Evolutionary conservation across 805 yeast species (phyloP).

Genomic region (Naumovozyma baii): DNA sequence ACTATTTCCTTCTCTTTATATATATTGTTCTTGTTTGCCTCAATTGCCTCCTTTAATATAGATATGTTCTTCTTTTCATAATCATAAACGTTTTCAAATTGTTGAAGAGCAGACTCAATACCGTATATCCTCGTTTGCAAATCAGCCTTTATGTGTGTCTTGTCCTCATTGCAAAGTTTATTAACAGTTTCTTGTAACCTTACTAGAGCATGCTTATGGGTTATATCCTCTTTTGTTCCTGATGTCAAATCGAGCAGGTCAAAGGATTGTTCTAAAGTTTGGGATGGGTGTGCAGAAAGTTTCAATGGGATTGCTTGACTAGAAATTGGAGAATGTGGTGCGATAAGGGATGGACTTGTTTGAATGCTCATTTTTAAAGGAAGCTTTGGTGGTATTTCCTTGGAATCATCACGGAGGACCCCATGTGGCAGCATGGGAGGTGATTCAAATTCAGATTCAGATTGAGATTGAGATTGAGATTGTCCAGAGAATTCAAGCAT

Average conservation of each 20-base stretch:
- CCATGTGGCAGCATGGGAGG: too few relatives aligned
- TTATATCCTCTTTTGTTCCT: slow-evolving; percentile 3
- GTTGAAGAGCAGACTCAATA: slow-evolving; percentile 30
- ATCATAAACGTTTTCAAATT: slow-evolving; percentile 30
- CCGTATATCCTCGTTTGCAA: slow-evolving; percentile 7
- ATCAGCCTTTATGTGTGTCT: slow-evolving; percentile 2
- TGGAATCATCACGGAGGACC: too few relatives aligned
- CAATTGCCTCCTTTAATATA: slow-evolving; percentile 18
- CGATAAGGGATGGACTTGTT: too few relatives aligned
- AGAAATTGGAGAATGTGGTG: too few relatives aligned
- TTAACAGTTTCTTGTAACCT: slow-evolving; percentile 9
- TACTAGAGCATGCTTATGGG: slow-evolving; percentile 10
- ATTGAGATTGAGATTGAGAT: too few relatives aligned
- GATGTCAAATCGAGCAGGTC: background rate
- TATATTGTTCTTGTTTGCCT: slow-evolving; percentile 25
- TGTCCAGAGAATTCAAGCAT: too few relatives aligned
- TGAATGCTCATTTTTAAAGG: background rate
- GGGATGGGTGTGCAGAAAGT: too few relatives aligned
- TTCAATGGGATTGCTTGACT: too few relatives aligned
- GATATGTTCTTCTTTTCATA: slow-evolving; percentile 29
- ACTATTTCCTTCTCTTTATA: slow-evolving; percentile 25
- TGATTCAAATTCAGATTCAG: too few relatives aligned
- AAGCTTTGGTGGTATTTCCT: background rate
- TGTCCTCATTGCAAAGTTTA: slow-evolving; percentile 8
- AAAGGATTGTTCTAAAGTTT: background rate